Evolutionary conservation across 352 stramenopile species (phyloP).

Genomic region (Globisporangium takayamanum): DNA sequence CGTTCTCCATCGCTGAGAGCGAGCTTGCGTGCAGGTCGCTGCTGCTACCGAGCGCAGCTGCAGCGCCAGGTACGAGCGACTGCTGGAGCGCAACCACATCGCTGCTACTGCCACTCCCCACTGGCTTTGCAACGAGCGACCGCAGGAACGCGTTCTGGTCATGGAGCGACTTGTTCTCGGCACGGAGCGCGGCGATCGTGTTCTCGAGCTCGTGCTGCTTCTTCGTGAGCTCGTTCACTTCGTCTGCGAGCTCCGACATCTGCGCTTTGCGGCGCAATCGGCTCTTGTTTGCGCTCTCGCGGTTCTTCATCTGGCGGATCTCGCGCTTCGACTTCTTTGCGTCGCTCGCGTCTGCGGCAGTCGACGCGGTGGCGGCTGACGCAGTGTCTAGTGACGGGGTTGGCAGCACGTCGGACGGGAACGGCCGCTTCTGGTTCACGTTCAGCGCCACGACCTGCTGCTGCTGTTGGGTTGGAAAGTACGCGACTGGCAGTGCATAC

Average conservation of each 20-base stretch:
- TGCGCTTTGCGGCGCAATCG: conserved; percentile 66
- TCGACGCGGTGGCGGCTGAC: conserved; percentile 1
- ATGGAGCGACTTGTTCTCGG: conserved; percentile 75
- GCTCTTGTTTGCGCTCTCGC: conserved; percentile 80
- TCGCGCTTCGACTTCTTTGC: conserved; percentile 68
- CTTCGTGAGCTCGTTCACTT: conserved; percentile 59
- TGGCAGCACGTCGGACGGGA: conserved; percentile 35
- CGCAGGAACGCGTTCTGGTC: conserved; percentile 76
- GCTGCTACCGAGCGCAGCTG: not conserved
- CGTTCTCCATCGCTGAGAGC: conserved; percentile 26
- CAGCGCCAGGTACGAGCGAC: conserved; percentile 12
- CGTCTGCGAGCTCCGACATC: conserved; percentile 44
- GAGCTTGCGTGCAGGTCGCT: conserved; percentile 1
- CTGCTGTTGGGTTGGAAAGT: conserved; percentile 24
- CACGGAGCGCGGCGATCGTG: conserved; percentile 53
- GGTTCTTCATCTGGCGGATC: conserved; percentile 85
- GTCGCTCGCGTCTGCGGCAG: conserved; percentile 8
- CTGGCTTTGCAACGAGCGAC: conserved; percentile 45
- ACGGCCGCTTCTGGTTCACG: conserved; percentile 47
- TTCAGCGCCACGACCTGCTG: conserved; percentile 19
- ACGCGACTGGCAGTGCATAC: conserved; percentile 60
- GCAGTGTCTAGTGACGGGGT: conserved; percentile 6
- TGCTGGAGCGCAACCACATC: conserved; percentile 23
- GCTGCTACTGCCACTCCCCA: conserved; percentile 2
- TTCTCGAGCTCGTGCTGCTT: conserved; percentile 68